Evolutionary conservation across 176 grass and related monocot species (phyloP).

Genomic region (Carex pumila): DNA sequence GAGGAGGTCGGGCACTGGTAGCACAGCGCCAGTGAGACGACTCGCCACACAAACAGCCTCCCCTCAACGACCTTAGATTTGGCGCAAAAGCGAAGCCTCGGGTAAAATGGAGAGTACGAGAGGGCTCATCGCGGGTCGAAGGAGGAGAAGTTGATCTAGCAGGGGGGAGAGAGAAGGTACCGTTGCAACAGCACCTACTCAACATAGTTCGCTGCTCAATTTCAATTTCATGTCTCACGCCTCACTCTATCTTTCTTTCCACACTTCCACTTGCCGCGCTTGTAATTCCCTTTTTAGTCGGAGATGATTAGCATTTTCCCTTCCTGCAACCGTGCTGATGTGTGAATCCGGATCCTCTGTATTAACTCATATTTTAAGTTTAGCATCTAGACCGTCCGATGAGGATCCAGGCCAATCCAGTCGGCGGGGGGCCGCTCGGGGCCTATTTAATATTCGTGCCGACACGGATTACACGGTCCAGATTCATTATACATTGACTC

Average conservation of each 20-base stretch:
- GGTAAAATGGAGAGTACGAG: not conserved
- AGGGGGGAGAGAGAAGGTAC: not conserved
- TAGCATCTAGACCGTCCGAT: no score
- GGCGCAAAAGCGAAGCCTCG: not conserved
- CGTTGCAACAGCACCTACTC: not conserved
- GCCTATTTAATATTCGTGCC: no score
- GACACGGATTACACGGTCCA: no score
- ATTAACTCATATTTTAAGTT: no score
- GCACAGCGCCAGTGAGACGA: not conserved
- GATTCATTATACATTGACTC: no score
- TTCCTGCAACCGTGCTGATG: not conserved
- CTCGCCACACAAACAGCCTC: not conserved
- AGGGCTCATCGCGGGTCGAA: not conserved
- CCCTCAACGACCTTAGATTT: not conserved
- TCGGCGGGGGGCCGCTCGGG: no score
- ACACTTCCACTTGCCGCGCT: not conserved
- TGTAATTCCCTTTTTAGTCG: not conserved
- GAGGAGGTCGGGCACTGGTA: conserved; percentile 9
- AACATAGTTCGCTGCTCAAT: not conserved
- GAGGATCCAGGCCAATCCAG: no score
- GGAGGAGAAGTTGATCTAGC: not conserved
- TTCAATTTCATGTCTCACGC: conserved; percentile 22
- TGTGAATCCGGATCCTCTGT: no score
- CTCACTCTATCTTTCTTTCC: not conserved
- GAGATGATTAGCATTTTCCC: not conserved